These are phyloP conservation scores for Plasmodium knowlesi DNA, from an alignment of 169 alveolate genomes.

Conservation along the genomic window DNA sequence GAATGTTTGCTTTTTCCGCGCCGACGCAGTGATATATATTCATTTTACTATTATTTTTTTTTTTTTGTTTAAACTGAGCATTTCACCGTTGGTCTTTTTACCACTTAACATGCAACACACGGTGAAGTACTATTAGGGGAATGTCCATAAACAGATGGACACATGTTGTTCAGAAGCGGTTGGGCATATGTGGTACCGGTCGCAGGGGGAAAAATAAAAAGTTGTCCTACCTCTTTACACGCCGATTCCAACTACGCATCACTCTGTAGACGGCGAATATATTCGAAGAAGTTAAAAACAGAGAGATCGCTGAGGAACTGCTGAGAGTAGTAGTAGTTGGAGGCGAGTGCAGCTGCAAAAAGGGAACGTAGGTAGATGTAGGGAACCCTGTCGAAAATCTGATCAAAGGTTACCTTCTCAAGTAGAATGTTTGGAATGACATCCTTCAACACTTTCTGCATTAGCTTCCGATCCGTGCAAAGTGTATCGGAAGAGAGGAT, in stretches of 20 bases:
- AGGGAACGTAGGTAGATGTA: slow-evolving; percentile 83
- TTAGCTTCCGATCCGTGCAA: slow-evolving; percentile 78
- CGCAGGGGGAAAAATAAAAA: neutral
- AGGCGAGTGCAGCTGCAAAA: slow-evolving; percentile 85
- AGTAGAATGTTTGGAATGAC: slow-evolving; percentile 82
- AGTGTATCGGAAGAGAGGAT: slow-evolving; percentile 81
- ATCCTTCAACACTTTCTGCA: slow-evolving; percentile 47
- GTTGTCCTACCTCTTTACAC: too few species aligned
- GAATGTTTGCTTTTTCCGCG: neutral
- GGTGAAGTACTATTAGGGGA: neutral
- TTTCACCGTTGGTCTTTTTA: neutral
- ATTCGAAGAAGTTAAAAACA: slow-evolving; percentile 86
- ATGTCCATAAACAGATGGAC: neutral
- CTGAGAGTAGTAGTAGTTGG: slow-evolving; percentile 85
- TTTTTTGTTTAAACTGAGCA: neutral
- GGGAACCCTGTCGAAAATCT: slow-evolving; percentile 83
- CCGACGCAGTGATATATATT: neutral
- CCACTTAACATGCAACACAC: neutral
- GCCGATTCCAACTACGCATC: neutral
- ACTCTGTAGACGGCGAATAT: slow-evolving; percentile 76
- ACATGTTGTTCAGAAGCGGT: too few species aligned
- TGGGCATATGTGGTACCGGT: neutral
- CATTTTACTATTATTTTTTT: too few species aligned
- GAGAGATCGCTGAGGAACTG: slow-evolving; percentile 85
- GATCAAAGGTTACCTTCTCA: slow-evolving; percentile 78